Evolutionary conservation across 176 grass and related monocot genomes (phyloP).

Genomic region (Oryza glumipatula): DNA sequence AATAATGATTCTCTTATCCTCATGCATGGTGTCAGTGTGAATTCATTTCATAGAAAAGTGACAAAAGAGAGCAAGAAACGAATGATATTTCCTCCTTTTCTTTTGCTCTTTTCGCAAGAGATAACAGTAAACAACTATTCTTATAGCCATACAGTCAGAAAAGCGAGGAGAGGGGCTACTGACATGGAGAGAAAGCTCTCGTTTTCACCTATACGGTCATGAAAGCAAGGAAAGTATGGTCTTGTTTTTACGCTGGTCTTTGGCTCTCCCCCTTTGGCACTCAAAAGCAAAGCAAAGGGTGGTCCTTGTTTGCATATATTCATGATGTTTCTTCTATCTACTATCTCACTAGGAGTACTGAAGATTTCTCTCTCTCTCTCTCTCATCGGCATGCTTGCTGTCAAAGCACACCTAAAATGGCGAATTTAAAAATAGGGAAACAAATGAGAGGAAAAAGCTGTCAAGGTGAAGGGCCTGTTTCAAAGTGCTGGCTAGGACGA

Average conservation of each 20-base stretch:
- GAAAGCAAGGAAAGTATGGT: constrained; percentile 81
- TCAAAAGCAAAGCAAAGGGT: constrained; percentile 72
- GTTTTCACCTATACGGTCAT: constrained; percentile 73
- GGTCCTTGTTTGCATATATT: constrained; percentile 81
- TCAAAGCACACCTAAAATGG: constrained; percentile 56
- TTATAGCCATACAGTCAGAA: constrained; percentile 46
- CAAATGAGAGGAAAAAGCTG: constrained; percentile 48
- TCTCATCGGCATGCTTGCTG: constrained; percentile 59
- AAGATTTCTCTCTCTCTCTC: constrained; percentile 39
- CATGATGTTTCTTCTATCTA: constrained; percentile 69
- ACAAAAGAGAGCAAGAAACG: constrained; percentile 17
- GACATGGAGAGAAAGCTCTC: constrained; percentile 66
- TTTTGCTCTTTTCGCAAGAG: constrained; percentile 49
- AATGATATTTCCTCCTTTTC: constrained; percentile 41
- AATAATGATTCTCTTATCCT: not conserved
- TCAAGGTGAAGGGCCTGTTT: constrained; percentile 42
- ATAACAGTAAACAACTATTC: constrained; percentile 43
- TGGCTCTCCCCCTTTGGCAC: constrained; percentile 63
- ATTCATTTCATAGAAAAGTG: constrained; percentile 26
- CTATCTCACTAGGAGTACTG: constrained; percentile 52
- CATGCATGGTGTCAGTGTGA: constrained; percentile 40
- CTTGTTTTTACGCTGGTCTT: constrained; percentile 87
- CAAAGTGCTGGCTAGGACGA: constrained; percentile 37
- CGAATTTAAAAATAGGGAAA: constrained; percentile 43
- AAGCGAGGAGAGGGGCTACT: constrained; percentile 43